Base-by-base conservation (phyloP, 1,284 basidiomycete species). In the Trichosporon coremiiforme region DNA sequence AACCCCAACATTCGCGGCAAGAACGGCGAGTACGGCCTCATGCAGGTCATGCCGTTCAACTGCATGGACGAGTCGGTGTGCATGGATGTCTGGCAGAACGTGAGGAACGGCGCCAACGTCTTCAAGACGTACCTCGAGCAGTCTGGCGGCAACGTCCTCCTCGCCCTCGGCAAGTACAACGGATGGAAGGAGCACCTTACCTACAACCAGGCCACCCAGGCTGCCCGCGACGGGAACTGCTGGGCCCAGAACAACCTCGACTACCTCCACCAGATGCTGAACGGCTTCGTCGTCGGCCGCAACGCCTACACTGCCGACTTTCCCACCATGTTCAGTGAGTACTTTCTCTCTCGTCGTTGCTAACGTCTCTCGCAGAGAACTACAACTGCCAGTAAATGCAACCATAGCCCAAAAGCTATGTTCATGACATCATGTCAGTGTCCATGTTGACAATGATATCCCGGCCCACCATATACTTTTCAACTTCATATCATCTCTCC, bases 41-140 rank as follows among this genome's bases (percentile, higher is more conserved):
- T 95, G 92, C 93, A 95, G 83, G 86, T 94, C 75, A 91, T 90
- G 15, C 79, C 84, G 64, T 91, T 91, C 75, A 95, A 95, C 83
- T 95, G 93, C 77, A 86, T 80, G 60, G 87, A 85, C 68, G 89
- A 89, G 0, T 88, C 90, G 71, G 78, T 75, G 74, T 81, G 79
- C 70, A 75, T 77, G 68, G 74, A 80, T 69, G 53, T 76, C 57
- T 74, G 91, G 89, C 87, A 88, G 69, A 93, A 87, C 83, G 92
- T 82, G 70, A 69, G 75, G 53, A 73, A 73, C 3, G 81, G 77
- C 35, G 79, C 79, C 29, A 65, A 75, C 68, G 73, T 71, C 70
- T 66, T 74, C 57, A 62, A 53, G 67, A 70, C 74, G 66, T 64
- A 77, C 20, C 75, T 82, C 70, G 73, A 72, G 10, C 65, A 68